phyloP scores from a whole-genome alignment of 2,329 filamentous ascomycete species.

The Botrytis fragariae region DNA sequence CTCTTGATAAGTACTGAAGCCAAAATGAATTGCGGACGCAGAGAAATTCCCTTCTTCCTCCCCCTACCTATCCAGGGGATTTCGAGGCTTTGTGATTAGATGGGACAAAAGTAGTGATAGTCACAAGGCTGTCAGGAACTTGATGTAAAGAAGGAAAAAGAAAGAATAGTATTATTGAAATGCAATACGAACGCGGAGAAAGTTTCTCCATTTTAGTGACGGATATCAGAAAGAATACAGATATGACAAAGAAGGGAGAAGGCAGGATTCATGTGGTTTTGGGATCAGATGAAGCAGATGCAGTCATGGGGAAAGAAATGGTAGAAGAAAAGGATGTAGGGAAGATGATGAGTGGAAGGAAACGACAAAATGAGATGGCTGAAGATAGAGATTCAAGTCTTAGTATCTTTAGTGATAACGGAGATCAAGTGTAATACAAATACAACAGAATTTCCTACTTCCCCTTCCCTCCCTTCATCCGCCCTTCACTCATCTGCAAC shows the following conservation, averaged over 20 bases:
- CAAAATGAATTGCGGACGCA: too few relatives aligned
- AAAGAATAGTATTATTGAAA: rapidly evolving
- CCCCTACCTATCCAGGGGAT: rapidly evolving
- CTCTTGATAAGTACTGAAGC: too few relatives aligned
- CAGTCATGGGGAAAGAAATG: neutral
- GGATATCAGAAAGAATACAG: rapidly evolving
- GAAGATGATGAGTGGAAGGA: neutral
- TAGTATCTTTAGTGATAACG: neutral
- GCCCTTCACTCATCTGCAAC: too few relatives aligned
- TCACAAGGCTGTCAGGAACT: too few relatives aligned
- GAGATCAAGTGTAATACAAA: rapidly evolving
- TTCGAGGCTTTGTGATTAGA: too few relatives aligned
- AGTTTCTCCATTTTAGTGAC: rapidly evolving
- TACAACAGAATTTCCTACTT: rapidly evolving
- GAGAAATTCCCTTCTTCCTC: rapidly evolving
- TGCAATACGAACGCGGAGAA: neutral
- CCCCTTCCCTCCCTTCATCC: too few relatives aligned
- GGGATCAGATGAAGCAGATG: neutral
- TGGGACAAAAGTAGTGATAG: too few relatives aligned
- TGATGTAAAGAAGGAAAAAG: too few relatives aligned
- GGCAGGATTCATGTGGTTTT: rapidly evolving
- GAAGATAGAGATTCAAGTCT: neutral
- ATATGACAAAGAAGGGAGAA: neutral
- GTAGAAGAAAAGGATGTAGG: neutral
- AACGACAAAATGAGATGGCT: neutral